Percentiles rank a stretch among this genome's conserved stretches.
phyloP scores from a whole-genome alignment of 495 filamentous ascomycete genomes.

The Cryomyces minteri region DNA sequence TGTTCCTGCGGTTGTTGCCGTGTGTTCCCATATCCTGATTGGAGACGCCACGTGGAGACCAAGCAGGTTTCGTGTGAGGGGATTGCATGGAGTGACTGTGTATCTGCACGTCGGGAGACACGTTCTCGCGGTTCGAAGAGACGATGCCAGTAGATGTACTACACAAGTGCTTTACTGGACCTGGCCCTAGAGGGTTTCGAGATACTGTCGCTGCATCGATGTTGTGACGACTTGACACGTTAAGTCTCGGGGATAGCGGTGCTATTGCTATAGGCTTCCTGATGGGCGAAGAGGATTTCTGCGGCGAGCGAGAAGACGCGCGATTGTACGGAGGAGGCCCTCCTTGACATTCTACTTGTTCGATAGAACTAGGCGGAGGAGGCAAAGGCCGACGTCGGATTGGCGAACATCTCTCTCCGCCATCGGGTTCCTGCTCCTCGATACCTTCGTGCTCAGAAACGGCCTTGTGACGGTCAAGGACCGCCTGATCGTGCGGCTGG shows the following conservation, averaged over 20 bases:
- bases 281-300: not conserved
- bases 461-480: not conserved
- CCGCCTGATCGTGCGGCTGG: constrained; percentile 33
- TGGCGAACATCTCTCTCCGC: not conserved
- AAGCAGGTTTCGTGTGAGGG: not conserved
- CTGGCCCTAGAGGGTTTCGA: not conserved
- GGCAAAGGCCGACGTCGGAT: not conserved
- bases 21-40: not conserved
- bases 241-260: not conserved
- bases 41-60: not conserved
- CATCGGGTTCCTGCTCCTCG: constrained; percentile 6
- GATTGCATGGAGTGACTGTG: not conserved
- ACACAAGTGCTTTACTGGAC: not conserved
- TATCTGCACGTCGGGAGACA: not conserved
- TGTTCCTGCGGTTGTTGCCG: not conserved
- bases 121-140: not conserved
- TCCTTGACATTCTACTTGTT: not conserved
- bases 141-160: not conserved
- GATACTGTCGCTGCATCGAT: not conserved
- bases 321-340: not conserved
- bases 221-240: not conserved
- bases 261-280: not conserved
- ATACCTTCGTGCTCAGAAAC: constrained; percentile 2
- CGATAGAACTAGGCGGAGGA: not conserved
- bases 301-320: not conserved